These are phyloP conservation scores for Vitis cinerea DNA, from an alignment of 164 flowering plant species.

Conservation along the genomic window DNA sequence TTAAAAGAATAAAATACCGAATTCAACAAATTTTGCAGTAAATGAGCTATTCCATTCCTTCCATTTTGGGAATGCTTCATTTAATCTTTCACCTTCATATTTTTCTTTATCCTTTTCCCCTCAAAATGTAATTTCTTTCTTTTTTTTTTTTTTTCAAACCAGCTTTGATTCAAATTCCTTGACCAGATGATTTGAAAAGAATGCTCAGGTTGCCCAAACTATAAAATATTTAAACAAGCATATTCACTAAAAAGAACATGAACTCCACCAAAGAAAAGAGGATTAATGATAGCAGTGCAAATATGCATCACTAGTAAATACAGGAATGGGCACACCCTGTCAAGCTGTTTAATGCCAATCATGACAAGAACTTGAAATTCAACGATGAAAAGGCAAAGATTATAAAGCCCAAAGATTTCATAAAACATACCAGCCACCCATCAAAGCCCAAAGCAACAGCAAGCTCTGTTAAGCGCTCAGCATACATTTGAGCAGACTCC, in stretches of 20 bases:
- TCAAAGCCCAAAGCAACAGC: slow-evolving; percentile 83
- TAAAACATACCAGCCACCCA: slow-evolving; percentile 87
- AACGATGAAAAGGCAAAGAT: too few species aligned
- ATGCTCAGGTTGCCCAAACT: neutral
- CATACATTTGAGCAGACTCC: slow-evolving; percentile 75
- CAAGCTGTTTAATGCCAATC: neutral
- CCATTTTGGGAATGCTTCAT: neutral
- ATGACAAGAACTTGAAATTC: too few species aligned
- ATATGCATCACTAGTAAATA: neutral
- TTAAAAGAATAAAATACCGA: too few species aligned
- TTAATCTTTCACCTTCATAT: neutral
- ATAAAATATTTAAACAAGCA: neutral
- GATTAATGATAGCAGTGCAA: neutral
- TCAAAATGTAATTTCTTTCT: neutral
- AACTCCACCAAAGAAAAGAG: neutral
- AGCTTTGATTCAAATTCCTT: too few species aligned
- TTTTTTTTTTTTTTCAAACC: neutral
- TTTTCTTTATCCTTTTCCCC: neutral
- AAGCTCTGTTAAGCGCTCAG: slow-evolving; percentile 78
- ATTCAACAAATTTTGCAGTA: too few species aligned
- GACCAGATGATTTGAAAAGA: neutral
- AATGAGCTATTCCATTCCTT: neutral
- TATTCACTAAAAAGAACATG: neutral
- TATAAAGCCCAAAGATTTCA: neutral
- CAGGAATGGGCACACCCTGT: neutral